Conservation (phyloP, 768 basidiomycete species). For the Fistulinella prunicolor region DNA sequence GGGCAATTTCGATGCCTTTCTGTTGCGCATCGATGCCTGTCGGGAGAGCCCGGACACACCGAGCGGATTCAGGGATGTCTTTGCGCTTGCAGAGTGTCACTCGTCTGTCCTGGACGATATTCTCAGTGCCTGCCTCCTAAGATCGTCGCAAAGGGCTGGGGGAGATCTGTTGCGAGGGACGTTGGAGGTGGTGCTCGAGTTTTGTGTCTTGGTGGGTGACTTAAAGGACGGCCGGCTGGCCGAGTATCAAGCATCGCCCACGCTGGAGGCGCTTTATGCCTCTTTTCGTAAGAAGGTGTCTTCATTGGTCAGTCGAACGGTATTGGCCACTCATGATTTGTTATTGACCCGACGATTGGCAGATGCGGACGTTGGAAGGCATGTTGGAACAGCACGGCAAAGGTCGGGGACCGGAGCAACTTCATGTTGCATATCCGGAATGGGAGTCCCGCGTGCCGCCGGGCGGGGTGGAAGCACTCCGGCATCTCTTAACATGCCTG, state of each 20-base stretch:
- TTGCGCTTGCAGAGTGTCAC: slow-evolving; percentile 65
- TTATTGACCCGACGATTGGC: slow-evolving; percentile 7
- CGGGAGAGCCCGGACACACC: slow-evolving; percentile 16
- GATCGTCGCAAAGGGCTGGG: slow-evolving; percentile 62
- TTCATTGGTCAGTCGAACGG: slow-evolving; percentile 47
- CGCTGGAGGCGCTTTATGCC: slow-evolving; percentile 51
- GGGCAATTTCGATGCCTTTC: slow-evolving; percentile 71
- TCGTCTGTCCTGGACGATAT: slow-evolving; percentile 70
- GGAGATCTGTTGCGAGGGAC: slow-evolving; percentile 62
- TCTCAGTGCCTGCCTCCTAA: slow-evolving; percentile 69
- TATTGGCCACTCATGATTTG: neutral
- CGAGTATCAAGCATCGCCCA: slow-evolving; percentile 62
- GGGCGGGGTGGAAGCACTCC: slow-evolving; percentile 53
- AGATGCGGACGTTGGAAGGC: slow-evolving; percentile 57
- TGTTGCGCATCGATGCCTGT: slow-evolving; percentile 38
- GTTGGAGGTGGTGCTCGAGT: slow-evolving; percentile 64
- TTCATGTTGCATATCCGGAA: slow-evolving; percentile 24
- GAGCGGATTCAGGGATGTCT: slow-evolving; percentile 61
- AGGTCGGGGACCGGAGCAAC: slow-evolving; percentile 13
- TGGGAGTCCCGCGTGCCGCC: slow-evolving; percentile 36
- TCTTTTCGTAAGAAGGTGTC: slow-evolving; percentile 56
- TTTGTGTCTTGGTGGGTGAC: slow-evolving; percentile 64
- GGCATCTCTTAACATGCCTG: slow-evolving; percentile 52
- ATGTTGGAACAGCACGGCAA: slow-evolving; percentile 52
- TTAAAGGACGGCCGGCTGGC: slow-evolving; percentile 49